phyloP scores from a whole-genome alignment of 1,139 yeast genomes.

The Groenewaldozyma sp. region DNA sequence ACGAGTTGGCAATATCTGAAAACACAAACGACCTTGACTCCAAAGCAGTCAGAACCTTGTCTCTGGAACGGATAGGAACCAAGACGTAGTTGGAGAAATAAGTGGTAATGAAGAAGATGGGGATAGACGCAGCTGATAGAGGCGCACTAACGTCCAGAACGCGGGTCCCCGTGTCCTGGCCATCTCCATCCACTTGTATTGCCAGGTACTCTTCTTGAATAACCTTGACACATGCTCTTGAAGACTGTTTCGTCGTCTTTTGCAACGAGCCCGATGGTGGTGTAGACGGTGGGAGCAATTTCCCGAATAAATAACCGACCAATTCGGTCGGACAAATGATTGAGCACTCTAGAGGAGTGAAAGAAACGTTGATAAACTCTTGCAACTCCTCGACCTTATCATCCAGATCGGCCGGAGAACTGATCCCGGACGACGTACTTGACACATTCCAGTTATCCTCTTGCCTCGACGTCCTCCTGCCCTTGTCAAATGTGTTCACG shows the following conservation, averaged over 20 bases:
- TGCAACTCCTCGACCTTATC: conserved; percentile 17
- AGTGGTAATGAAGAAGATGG: conserved; percentile 55
- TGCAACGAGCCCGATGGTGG: neutral
- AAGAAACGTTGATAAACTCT: conserved; percentile 44
- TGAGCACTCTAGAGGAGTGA: conserved; percentile 50
- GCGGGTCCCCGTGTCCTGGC: conserved; percentile 45
- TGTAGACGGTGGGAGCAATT: conserved; percentile 24
- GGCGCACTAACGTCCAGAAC: conserved; percentile 55
- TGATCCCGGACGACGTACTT: conserved; percentile 9
- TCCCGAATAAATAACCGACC: conserved; percentile 33
- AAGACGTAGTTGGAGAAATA: conserved; percentile 62
- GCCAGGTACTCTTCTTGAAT: conserved; percentile 42
- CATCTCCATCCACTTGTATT: conserved; percentile 55
- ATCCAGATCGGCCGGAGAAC: conserved; percentile 6
- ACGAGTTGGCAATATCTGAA: conserved; percentile 31
- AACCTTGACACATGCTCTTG: conserved; percentile 30
- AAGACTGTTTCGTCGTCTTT: conserved; percentile 2
- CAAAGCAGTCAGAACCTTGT: conserved; percentile 39
- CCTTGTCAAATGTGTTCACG: neutral
- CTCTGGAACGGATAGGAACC: conserved; percentile 41
- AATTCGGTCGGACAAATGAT: conserved; percentile 40
- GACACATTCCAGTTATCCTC: conserved; percentile 12
- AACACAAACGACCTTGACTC: conserved; percentile 38
- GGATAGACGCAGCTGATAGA: conserved; percentile 45
- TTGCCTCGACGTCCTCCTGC: conserved; percentile 7